phyloP scores from a whole-genome alignment of 352 stramenopile genomes.

The Phytophthora tentaculata region DNA sequence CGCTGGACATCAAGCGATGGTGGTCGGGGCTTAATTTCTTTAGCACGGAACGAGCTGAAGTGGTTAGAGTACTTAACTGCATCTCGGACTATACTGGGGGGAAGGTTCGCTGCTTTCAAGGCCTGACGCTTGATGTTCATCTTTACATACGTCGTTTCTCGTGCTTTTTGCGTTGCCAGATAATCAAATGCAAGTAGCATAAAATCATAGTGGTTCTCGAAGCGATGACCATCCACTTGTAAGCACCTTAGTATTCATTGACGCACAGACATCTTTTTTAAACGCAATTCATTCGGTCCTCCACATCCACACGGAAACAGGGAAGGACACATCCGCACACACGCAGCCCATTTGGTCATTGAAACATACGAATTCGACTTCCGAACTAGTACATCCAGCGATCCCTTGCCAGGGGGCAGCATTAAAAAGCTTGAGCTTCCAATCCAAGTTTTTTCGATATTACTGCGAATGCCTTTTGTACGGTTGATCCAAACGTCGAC shows the following conservation, averaged over 20 bases:
- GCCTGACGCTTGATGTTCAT: conserved; percentile 24
- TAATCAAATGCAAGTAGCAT: conserved; percentile 33
- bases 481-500: too few species aligned
- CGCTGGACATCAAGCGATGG: conserved; percentile 3
- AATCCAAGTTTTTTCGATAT: too few species aligned
- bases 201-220: conserved; percentile 36
- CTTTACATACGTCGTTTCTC: conserved; percentile 24
- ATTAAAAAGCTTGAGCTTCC: too few species aligned
- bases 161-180: conserved; percentile 12
- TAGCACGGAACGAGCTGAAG: neutral
- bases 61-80: conserved; percentile 29
- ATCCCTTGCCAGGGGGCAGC: too few species aligned
- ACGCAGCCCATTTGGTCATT: neutral
- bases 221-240: conserved; percentile 20
- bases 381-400: too few species aligned
- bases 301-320: conserved; percentile 36
- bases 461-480: too few species aligned
- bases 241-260: conserved; percentile 30
- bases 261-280: conserved; percentile 16
- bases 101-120: conserved; percentile 9
- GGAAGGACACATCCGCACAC: conserved; percentile 26
- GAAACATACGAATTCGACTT: conserved; percentile 5
- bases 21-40: conserved; percentile 1
- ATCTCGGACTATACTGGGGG: conserved; percentile 5
- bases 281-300: conserved; percentile 22